Evolutionary conservation across 2,329 filamentous ascomycete species (phyloP).

Genomic region (Nothophaeocryptopus gaeumannii): DNA sequence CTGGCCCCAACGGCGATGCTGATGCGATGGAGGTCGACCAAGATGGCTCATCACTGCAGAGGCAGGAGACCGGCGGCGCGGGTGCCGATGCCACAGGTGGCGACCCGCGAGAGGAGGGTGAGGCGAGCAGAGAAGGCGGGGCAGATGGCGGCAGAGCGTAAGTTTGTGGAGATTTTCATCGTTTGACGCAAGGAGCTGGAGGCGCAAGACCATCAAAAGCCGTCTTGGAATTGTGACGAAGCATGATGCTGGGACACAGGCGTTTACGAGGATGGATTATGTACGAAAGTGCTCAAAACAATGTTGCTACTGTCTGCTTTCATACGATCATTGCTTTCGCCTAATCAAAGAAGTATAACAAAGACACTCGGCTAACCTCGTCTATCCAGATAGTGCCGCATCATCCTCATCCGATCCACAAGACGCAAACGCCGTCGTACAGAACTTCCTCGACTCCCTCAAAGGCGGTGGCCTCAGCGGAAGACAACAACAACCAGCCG

Average conservation of each 20-base stretch:
- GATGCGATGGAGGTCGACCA: conserved; percentile 62
- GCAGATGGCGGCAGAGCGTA: conserved; percentile 99
- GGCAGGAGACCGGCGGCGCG: conserved; percentile 71
- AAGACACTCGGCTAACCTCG: conserved; percentile 12
- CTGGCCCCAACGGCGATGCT: conserved; percentile 54
- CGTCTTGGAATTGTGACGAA: not conserved
- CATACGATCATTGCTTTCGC: conserved; percentile 1
- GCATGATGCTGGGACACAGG: conserved; percentile 1
- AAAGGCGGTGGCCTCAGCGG: conserved; percentile 53
- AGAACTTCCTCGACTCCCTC: conserved; percentile 84
- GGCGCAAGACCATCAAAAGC: conserved; percentile 5
- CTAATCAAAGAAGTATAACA: not conserved
- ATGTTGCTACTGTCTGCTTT: conserved; percentile 16
- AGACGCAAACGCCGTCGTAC: conserved; percentile 75
- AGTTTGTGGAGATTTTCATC: conserved; percentile 52
- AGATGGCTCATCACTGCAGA: conserved; percentile 66
- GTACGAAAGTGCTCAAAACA: conserved; percentile 16
- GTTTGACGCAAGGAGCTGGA: conserved; percentile 8
- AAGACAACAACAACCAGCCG: conserved; percentile 46
- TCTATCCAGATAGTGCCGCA: conserved; percentile 19
- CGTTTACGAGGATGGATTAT: conserved; percentile 10
- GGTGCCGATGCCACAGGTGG: conserved; percentile 85
- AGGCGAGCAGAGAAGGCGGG: conserved; percentile 83
- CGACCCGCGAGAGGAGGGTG: conserved; percentile 86
- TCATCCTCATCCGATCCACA: conserved; percentile 43